These are phyloP conservation scores for Funneliformis caledonium DNA, from an alignment of 371 early-diverging fungal genomes.

Conservation along the genomic window DNA sequence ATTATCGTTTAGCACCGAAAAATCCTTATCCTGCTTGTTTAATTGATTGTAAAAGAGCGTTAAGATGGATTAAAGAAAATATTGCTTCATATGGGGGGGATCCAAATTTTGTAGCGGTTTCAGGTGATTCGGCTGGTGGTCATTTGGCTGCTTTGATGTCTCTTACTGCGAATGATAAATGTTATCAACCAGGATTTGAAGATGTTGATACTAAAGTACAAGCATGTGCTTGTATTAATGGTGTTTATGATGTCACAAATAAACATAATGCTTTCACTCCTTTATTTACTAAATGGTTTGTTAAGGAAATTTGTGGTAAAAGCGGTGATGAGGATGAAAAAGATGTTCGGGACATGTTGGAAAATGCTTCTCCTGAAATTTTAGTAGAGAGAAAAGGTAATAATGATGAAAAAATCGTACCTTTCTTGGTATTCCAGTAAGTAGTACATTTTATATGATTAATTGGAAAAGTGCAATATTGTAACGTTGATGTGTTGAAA, in stretches of 20 bases:
- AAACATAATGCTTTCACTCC: conserved; percentile 48
- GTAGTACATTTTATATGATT: conserved; percentile 41
- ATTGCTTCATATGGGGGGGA: conserved; percentile 74
- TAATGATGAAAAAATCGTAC: conserved; percentile 36
- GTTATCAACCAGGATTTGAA: conserved; percentile 77
- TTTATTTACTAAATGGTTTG: conserved; percentile 53
- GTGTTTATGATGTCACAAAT: conserved; percentile 51
- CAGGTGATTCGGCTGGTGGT: conserved; percentile 71
- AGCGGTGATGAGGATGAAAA: conserved; percentile 15
- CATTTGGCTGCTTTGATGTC: conserved; percentile 71
- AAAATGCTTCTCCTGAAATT: background rate
- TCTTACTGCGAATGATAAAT: conserved; percentile 63
- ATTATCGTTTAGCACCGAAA: conserved; percentile 64
- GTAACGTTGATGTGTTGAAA: conserved; percentile 43
- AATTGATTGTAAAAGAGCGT: conserved; percentile 72
- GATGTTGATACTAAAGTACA: conserved; percentile 67
- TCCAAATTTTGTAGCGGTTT: conserved; percentile 64
- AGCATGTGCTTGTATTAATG: conserved; percentile 59
- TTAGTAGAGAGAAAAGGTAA: background rate
- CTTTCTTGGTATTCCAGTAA: conserved; percentile 48
- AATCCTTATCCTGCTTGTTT: conserved; percentile 68
- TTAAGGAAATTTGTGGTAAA: conserved; percentile 44
- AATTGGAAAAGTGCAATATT: no score
- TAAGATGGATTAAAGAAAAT: conserved; percentile 71
- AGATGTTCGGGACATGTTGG: background rate